These are phyloP conservation scores for Neurospora cerealis DNA, from an alignment of 495 filamentous ascomycete species.

Conservation along the genomic window DNA sequence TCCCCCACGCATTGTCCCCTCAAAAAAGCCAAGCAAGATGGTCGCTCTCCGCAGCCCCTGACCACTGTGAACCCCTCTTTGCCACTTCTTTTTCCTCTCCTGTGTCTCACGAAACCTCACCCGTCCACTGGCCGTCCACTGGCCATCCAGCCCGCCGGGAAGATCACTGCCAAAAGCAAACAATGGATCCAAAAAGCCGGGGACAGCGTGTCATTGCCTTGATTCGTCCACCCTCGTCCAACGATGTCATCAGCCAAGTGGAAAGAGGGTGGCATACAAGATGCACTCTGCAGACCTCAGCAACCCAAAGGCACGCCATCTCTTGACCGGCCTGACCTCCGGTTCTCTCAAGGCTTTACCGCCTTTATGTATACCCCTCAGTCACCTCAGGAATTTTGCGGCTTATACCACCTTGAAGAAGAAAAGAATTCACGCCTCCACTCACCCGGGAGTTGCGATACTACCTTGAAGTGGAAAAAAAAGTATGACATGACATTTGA, in stretches of 20 bases:
- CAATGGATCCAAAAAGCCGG: neutral
- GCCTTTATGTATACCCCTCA: neutral
- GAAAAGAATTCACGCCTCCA: neutral
- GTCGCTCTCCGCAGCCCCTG: neutral
- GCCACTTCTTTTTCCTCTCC: neutral
- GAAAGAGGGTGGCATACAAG: neutral
- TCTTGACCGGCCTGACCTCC: neutral
- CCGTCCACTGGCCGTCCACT: neutral
- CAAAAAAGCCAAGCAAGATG: neutral
- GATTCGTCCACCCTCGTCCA: neutral
- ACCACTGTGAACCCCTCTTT: neutral
- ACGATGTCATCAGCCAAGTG: neutral
- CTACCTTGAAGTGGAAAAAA: neutral
- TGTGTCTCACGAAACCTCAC: neutral
- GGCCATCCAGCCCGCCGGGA: neutral
- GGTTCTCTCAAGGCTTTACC: neutral
- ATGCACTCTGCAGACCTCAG: neutral
- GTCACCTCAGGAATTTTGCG: neutral
- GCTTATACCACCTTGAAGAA: neutral
- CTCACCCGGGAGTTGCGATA: neutral
- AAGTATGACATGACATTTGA: neutral
- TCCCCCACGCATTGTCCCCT: neutral
- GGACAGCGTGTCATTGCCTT: neutral
- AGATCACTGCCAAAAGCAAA: neutral
- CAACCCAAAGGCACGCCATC: neutral